Conservation (phyloP, 441 rosid species). For the Adansonia grandidieri region DNA sequence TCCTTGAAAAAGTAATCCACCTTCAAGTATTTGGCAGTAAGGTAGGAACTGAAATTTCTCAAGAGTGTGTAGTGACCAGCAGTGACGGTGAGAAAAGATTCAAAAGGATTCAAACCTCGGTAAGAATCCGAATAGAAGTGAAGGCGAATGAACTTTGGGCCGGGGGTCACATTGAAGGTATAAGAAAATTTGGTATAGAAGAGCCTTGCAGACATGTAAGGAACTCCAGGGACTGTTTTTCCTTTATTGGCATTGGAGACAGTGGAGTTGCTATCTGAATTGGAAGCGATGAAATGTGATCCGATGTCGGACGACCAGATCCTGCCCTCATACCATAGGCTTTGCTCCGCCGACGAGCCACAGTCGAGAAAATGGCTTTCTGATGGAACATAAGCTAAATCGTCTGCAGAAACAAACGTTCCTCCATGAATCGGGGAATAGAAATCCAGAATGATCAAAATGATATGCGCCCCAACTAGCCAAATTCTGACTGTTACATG, state of each 20-base stretch:
- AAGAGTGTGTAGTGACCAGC: slow-evolving; percentile 28
- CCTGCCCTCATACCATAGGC: background rate
- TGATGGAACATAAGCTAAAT: background rate
- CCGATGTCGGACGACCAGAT: slow-evolving; percentile 6
- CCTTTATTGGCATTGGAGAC: background rate
- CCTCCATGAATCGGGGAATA: background rate
- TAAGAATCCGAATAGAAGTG: slow-evolving; percentile 34
- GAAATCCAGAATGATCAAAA: background rate
- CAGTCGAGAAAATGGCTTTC: background rate
- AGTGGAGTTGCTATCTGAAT: background rate
- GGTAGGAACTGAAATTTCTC: slow-evolving; percentile 25
- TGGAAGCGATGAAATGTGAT: background rate
- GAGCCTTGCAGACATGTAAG: slow-evolving; percentile 17
- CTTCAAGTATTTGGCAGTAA: slow-evolving; percentile 20
- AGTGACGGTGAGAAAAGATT: slow-evolving; percentile 28
- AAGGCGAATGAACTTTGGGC: slow-evolving; percentile 34
- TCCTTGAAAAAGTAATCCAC: slow-evolving; percentile 19
- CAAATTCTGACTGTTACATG: too few relatives aligned
- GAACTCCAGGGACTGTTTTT: background rate
- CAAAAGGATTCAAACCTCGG: slow-evolving; percentile 11
- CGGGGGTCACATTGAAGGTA: slow-evolving; percentile 25
- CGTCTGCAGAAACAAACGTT: background rate
- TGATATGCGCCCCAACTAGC: background rate
- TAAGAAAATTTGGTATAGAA: background rate
- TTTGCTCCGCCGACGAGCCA: background rate